Percentiles rank a stretch among this genome's conserved stretches.
phyloP scores from a whole-genome alignment of 805 yeast genomes.

The Zygosaccharomyces gambellarensis region DNA sequence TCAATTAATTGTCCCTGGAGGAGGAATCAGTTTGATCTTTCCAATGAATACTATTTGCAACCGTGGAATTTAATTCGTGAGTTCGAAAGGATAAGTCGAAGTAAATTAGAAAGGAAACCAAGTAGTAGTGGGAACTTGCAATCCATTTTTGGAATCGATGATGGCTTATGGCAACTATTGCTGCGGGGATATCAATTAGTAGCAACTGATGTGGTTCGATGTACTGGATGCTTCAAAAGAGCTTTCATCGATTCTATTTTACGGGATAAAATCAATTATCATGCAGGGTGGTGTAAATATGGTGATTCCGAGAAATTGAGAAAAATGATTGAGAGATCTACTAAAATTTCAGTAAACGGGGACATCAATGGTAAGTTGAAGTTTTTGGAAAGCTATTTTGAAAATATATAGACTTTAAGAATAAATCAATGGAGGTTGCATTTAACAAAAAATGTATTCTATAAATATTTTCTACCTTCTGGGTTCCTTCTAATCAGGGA shows the following conservation, averaged over 20 bases:
- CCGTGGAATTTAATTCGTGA: conserved; percentile 14
- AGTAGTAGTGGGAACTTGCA: neutral
- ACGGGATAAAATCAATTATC: conserved; percentile 12
- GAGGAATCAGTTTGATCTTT: conserved; percentile 9
- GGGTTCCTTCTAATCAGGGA: neutral
- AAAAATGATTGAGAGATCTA: conserved; percentile 6
- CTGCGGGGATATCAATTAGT: conserved; percentile 17
- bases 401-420: conserved; percentile 5
- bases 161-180: conserved; percentile 4
- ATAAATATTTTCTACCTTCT: no score
- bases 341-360: neutral
- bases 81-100: conserved; percentile 9
- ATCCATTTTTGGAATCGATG: conserved; percentile 2
- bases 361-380: conserved; percentile 4
- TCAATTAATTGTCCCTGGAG: conserved; percentile 17
- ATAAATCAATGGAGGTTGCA: no score
- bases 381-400: conserved; percentile 10
- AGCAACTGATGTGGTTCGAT: conserved; percentile 7
- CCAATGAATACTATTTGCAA: conserved; percentile 14
- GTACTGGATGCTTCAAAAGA: conserved; percentile 18
- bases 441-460: no score
- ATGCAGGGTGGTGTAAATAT: conserved; percentile 23
- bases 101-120: neutral
- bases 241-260: conserved; percentile 9
- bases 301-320: conserved; percentile 11